Base-by-base conservation (phyloP, 306 rosid species). In the Ochetophila trinervis region DNA sequence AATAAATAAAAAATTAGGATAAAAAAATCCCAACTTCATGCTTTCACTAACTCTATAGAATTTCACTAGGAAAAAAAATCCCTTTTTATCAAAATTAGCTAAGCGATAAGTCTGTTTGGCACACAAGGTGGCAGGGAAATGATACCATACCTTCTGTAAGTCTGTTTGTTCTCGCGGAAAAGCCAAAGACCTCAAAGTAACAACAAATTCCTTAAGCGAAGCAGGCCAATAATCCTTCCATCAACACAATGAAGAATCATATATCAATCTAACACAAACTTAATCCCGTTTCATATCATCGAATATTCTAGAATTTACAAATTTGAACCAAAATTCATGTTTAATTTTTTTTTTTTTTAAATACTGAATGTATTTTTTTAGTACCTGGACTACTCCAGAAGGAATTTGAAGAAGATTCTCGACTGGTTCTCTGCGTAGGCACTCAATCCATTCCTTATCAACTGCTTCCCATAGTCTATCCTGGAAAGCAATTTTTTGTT, bases 171-270 rank as follows among this genome's bases (percentile, higher is more conserved):
- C 84, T 60, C 88, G 86, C 60, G 74, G 73, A 74, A 89, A 71
- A 35, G 76, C 84, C 73, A 89, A 82, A 75, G 94, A 84, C 71
- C 81, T 77, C 76, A 82, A 72, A 56, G 81, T 84, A 18, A 69
- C 60, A 55, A 86, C 63, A 66, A 80, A 93, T 10, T 76, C 68
- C 83, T 79, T 78, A 54, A 93, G 78, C 6, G 96, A 89, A 71
- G 62, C 62, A n/a, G 97, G 94, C 94, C 98, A 93, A 42, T 79
- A 80, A 61, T 84, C 88, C 96, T 91, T 76, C 78, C 62, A 76
- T 59, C 72, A 74, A 68, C 23, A 65, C 17, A 53, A 53, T 4
- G 27, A 12, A 11, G 70, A 23, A 14, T 5, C 6, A 34, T 2
- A 4, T 4, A 32, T 59, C 10, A 37, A 17, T n/a, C 18, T 49